Evolutionary conservation across 495 filamentous ascomycete genomes (phyloP), one percentile per base, ranked within the genome.

Genomic region (Tetracladium marchalianum): DNA sequence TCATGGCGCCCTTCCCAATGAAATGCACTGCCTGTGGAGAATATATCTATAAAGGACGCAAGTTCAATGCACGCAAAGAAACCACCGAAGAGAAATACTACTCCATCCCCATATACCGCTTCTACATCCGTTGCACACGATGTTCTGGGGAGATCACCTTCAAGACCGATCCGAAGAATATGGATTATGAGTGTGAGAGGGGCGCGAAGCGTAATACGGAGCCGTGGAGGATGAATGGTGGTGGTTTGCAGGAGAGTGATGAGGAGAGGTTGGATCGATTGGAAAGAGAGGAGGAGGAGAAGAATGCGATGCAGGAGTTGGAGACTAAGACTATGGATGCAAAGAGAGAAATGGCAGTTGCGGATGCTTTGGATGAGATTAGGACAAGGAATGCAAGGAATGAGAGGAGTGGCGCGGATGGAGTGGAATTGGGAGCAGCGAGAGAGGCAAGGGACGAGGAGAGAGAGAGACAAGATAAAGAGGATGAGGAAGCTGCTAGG

Each of bases 1-100:
- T 99, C 15, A 97, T 97, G 87, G 89, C 92, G 0, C 93, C 93
- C 48, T 99, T 97, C 62, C 73, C 80, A 19, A 94, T 99, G 85
- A 87, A 85, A 65, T 97, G 93, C 62, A 81, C 76, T 13, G 70
- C 78, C 43, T 97, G 90, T 64, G 90, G 87, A 59, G 90, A 96
- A 69, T 96, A 86, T 73, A 96, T 98, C 61, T 95, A 96, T 71
- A 86, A 87, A 53, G 90, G 90, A 1, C 81, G 90, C 40, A 97
- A 96, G 58, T 97, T 95, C 75, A 98, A 96, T 65, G 90, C 92
- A 2, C 80, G 88, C 41, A 99, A 99, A 54, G 87, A 96, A 58
- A 94, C 84, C 7, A 87, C 85, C 5, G 87, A 92, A 35, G 89
- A 97, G 58, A 85, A 82, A 52, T 99, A 99, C 68, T 78, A 90